These are phyloP conservation scores for Metrosideros polymorpha DNA, from an alignment of 441 rosid species.

Conservation along the genomic window DNA sequence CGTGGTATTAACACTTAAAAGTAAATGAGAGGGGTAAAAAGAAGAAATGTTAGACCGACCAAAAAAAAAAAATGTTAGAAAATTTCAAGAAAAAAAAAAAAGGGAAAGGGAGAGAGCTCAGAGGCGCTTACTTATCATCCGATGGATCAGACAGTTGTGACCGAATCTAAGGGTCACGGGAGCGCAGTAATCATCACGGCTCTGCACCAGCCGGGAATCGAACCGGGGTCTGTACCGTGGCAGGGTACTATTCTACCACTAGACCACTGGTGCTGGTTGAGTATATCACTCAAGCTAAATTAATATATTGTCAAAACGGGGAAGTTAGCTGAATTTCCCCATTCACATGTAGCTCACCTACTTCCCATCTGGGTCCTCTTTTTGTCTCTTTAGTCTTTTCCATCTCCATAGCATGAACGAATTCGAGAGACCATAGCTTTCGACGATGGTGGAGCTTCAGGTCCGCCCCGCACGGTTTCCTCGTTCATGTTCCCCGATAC, in stretches of 20 bases:
- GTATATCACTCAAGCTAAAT: rapidly evolving
- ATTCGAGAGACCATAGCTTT: neutral
- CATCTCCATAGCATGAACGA: neutral
- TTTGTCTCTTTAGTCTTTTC: neutral
- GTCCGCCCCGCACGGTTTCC: too few relatives aligned
- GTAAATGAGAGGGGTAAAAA: too few relatives aligned
- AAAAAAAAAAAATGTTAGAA: neutral
- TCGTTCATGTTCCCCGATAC: neutral
- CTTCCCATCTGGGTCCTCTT: neutral
- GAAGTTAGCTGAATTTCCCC: neutral
- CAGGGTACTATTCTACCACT: conserved; percentile 31
- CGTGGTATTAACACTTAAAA: too few relatives aligned
- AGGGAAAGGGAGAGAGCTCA: neutral
- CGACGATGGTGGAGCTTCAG: neutral
- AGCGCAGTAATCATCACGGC: neutral
- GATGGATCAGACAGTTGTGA: neutral
- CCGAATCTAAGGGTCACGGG: neutral
- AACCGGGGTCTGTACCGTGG: conserved; percentile 31
- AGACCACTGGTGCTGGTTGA: conserved; percentile 16
- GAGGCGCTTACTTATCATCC: neutral
- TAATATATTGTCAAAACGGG: rapidly evolving
- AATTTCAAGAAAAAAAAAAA: rapidly evolving
- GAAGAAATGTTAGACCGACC: too few relatives aligned
- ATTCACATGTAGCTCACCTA: neutral
- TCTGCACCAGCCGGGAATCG: conserved; percentile 27